Percentiles rank a stretch among this genome's conserved stretches.
These are phyloP conservation scores for Aureobasidium subglaciale DNA, from an alignment of 2,329 filamentous ascomycete genomes.

Conservation along the genomic window DNA sequence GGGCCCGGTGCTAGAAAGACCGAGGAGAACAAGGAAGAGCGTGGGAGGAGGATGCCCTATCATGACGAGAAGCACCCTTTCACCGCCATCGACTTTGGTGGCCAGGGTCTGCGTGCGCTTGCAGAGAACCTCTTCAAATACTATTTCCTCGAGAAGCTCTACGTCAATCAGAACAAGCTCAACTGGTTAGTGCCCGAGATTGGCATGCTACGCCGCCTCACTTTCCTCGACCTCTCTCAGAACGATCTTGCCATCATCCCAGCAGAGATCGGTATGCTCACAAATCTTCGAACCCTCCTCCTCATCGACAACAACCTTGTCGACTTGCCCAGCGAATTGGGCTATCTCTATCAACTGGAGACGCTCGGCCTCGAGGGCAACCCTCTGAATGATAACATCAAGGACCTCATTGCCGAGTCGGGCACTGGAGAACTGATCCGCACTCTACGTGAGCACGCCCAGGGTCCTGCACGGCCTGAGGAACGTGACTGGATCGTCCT, in stretches of 20 bases:
- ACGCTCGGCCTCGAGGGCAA: slow-evolving; percentile 90
- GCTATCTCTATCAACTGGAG: slow-evolving; percentile 81
- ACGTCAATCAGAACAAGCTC: slow-evolving; percentile 89
- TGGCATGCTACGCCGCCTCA: slow-evolving; percentile 72
- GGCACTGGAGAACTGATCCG: slow-evolving; percentile 81
- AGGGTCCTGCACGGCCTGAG: slow-evolving; percentile 73
- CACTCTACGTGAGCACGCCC: slow-evolving; percentile 74
- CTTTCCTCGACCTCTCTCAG: slow-evolving; percentile 77
- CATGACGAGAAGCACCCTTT: slow-evolving; percentile 10
- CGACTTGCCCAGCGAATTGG: slow-evolving; percentile 76
- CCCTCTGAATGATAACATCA: slow-evolving; percentile 67
- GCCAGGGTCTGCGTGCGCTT: slow-evolving; percentile 84
- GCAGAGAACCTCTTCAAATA: slow-evolving; percentile 77
- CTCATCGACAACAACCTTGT: slow-evolving; percentile 87
- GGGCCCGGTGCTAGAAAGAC: slow-evolving; percentile 41
- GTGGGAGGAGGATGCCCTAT: slow-evolving; percentile 10
- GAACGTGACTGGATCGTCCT: slow-evolving; percentile 75
- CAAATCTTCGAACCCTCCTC: slow-evolving; percentile 75
- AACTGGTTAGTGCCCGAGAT: slow-evolving; percentile 71
- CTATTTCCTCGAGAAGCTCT: slow-evolving; percentile 82
- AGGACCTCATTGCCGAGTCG: slow-evolving; percentile 75
- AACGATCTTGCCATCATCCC: slow-evolving; percentile 80
- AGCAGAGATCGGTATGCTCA: slow-evolving; percentile 92
- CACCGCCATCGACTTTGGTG: slow-evolving; percentile 84
- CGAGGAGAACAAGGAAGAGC: slow-evolving; percentile 33